These are phyloP conservation scores for Rhodocollybia butyracea DNA, from an alignment of 768 basidiomycete genomes.

Conservation along the genomic window DNA sequence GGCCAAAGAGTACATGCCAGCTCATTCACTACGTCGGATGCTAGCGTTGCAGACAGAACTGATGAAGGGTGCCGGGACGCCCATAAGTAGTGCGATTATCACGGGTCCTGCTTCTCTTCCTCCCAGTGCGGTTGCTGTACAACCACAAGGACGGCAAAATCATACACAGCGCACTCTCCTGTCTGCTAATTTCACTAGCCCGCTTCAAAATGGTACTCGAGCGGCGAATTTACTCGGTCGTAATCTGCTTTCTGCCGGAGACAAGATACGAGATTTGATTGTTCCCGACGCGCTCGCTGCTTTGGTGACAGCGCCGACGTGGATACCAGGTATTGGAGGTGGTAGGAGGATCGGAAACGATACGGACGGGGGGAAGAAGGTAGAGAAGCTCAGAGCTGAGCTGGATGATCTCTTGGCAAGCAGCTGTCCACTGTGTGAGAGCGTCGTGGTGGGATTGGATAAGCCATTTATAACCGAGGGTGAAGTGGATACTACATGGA, in stretches of 20 bases:
- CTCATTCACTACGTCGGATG: conserved; percentile 79
- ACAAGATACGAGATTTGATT: conserved; percentile 87
- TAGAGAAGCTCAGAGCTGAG: conserved; percentile 75
- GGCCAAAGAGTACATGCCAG: conserved; percentile 91
- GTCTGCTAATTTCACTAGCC: conserved; percentile 69
- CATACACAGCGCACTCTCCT: conserved; percentile 61
- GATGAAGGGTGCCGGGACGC: conserved; percentile 46
- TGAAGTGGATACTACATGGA: conserved; percentile 78
- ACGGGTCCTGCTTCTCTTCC: conserved; percentile 25
- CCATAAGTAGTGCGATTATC: conserved; percentile 29
- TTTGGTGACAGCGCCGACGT: conserved; percentile 73
- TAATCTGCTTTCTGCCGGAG: conserved; percentile 84
- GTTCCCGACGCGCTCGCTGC: conserved; percentile 90
- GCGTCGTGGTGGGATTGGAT: conserved; percentile 81
- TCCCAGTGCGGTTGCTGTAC: conserved; percentile 22
- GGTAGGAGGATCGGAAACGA: conserved; percentile 47
- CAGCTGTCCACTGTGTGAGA: conserved; percentile 92
- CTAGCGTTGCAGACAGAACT: conserved; percentile 83
- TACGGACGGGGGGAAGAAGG: conserved; percentile 53
- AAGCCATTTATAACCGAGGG: conserved; percentile 80
- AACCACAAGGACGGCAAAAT: conserved; percentile 35
- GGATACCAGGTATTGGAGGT: conserved; percentile 70
- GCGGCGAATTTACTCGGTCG: conserved; percentile 69
- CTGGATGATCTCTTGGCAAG: conserved; percentile 87
- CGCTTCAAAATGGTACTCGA: conserved; percentile 60